These are phyloP conservation scores for Nitzschia sp. DNA, from an alignment of 108 stramenopile genomes.

Conservation along the genomic window DNA sequence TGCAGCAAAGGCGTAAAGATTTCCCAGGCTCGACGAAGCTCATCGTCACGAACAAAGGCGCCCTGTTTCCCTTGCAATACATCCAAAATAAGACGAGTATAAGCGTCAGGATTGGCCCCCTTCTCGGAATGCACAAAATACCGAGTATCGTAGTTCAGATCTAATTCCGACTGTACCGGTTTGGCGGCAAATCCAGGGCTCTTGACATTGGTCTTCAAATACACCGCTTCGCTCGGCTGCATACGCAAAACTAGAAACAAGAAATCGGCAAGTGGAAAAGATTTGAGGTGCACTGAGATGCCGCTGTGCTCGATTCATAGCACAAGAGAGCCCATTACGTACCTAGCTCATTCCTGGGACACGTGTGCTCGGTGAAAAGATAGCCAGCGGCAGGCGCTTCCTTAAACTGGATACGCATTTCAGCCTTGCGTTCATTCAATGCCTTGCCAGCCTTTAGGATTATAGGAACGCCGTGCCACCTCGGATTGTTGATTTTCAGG, in stretches of 20 bases:
- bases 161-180: constrained; percentile 91
- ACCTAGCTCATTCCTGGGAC: constrained; percentile 91
- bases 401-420: constrained; percentile 95
- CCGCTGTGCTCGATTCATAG: not conserved
- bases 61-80: constrained; percentile 90
- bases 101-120: constrained; percentile 89
- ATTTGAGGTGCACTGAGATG: not conserved
- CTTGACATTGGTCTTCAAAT: constrained; percentile 97
- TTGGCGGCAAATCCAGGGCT: constrained; percentile 83
- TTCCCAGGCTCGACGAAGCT: constrained; percentile 93
- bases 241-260: constrained; percentile 67
- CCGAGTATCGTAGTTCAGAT: constrained; percentile 88
- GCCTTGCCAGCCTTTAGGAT: constrained; percentile 98
- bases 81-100: constrained; percentile 95
- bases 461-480: constrained; percentile 97
- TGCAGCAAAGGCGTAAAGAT: constrained; percentile 95
- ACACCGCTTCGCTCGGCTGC: constrained; percentile 91
- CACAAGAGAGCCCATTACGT: not conserved
- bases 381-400: constrained; percentile 70
- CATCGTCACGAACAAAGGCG: constrained; percentile 96
- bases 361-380: constrained; percentile 59
- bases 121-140: constrained; percentile 36
- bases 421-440: constrained; percentile 94
- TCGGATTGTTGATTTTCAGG: constrained; percentile 89
- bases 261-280: not conserved